Evolutionary conservation across 352 stramenopile genomes (phyloP), one percentile per base, ranked within the genome.

Genomic region (Phytophthora vignae): DNA sequence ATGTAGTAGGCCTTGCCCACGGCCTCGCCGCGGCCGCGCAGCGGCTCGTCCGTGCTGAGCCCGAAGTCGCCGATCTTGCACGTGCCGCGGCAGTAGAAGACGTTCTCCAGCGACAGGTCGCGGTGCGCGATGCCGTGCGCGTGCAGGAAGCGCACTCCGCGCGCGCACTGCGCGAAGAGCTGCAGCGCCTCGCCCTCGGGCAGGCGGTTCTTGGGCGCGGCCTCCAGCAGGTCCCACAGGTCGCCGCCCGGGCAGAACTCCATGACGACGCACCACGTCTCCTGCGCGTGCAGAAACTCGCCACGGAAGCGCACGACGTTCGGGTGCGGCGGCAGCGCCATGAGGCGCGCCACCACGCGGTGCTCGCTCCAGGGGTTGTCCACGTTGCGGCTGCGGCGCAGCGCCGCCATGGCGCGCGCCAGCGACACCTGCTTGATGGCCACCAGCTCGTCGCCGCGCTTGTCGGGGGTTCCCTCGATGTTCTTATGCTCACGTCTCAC

Each of bases 61-160:
- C 80, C 85, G 69, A 93, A 90, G 63, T 91, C 85, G 27, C 70
- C 75, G 22, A 93, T 59, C 53, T 88, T 91, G 75, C 60, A 84
- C 11, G 46, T 56, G 15, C 69, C 52, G 33, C 66, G 17, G 17
- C 59, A 59, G 17, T 86, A 58, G 4, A 90, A 70, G 11, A 87
- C 79, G 63, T 90, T 90, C 67, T 90, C 38, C 38, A 46, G 38
- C 38, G 38, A 46, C 38, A 31, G 27, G 3, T 31, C 27, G 27
- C 27, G 27, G 27, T 31, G 42, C 42, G 42, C 42, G 42, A 49
- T 49, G 42, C 42, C 42, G 42, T 49, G 42, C 42, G 57, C 8
- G 57, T 85, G 79, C 52, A 81, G 29, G 59, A 83, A 83, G 19
- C 67, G 68, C 60, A 90, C 61, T 2, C 78, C 82, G 9, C 57